A percentile compares a stretch with the other conserved stretches of the same genome.
Conservation (phyloP, 768 basidiomycete genomes). For the Termitomyces sp. region DNA sequence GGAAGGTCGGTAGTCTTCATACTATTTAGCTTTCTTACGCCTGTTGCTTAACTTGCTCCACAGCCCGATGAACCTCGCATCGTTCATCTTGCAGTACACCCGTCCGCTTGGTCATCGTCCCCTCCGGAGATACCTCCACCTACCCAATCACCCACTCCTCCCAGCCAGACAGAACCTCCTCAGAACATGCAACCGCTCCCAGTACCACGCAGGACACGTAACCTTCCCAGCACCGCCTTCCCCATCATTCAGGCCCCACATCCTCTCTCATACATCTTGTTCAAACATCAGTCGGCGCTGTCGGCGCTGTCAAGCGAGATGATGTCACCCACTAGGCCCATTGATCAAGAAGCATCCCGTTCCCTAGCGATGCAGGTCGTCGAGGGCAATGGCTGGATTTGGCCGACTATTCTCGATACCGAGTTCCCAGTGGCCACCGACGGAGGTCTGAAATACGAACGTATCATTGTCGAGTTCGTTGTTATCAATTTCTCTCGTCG, state of each 20-base stretch:
- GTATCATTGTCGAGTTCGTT: constrained; percentile 36
- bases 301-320: constrained; percentile 24
- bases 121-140: constrained; percentile 38
- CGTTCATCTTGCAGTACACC: constrained; percentile 77
- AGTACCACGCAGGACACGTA: background rate
- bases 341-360: constrained; percentile 16
- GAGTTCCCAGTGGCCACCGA: constrained; percentile 36
- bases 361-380: constrained; percentile 29
- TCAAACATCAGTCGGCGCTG: constrained; percentile 43
- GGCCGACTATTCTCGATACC: constrained; percentile 48
- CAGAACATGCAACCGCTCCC: constrained; percentile 4
- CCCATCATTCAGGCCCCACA: constrained; percentile 7
- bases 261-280: constrained; percentile 32
- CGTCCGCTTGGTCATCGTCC: constrained; percentile 63
- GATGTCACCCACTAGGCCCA: background rate
- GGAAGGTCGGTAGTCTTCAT: constrained; percentile 50
- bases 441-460: constrained; percentile 40
- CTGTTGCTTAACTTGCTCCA: constrained; percentile 10
- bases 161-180: constrained; percentile 1
- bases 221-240: background rate
- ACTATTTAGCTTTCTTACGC: constrained; percentile 7
- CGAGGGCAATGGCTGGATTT: constrained; percentile 39
- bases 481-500: background rate
- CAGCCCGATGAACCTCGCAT: constrained; percentile 59
- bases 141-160: constrained; percentile 7